Evolutionary conservation across 2,329 filamentous ascomycete species (phyloP).

Genomic region (Curvularia spicifera): DNA sequence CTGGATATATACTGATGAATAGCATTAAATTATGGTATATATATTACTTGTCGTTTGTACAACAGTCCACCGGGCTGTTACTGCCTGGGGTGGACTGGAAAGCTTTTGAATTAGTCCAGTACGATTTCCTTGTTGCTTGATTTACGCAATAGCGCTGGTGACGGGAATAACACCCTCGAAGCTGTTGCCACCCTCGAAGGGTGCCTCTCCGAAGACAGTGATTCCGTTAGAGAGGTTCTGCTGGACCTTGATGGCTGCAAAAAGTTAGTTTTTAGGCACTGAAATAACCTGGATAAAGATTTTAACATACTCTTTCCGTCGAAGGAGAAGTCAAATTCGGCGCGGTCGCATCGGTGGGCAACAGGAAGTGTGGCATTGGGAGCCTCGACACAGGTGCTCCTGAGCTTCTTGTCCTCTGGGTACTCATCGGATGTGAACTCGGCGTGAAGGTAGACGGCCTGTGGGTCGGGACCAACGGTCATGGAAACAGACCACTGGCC

Average conservation of each 20-base stretch:
- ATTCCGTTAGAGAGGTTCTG: not conserved
- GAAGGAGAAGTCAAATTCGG: not conserved
- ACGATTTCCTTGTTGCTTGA: not conserved
- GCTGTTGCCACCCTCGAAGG: not conserved
- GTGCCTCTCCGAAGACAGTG: not conserved
- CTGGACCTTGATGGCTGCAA: not conserved
- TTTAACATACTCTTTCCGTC: not conserved
- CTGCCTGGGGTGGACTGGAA: not conserved
- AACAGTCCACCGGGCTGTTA: not conserved
- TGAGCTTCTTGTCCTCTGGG: not conserved
- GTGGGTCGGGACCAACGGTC: not conserved
- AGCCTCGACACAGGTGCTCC: not conserved
- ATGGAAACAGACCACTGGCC: not conserved
- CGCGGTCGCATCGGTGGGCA: not conserved
- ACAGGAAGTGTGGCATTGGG: not conserved
- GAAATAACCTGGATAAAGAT: not conserved
- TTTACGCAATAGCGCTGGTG: not conserved
- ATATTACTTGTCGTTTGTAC: not conserved
- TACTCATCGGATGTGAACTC: not conserved
- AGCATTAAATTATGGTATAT: not conserved
- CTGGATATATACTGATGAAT: not conserved
- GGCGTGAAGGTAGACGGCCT: not conserved
- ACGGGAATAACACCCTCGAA: not conserved
- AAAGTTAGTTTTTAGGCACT: not conserved
- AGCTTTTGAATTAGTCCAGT: not conserved